Base-by-base conservation (phyloP, 345 rosid genomes). In the Citrus reticulata region DNA sequence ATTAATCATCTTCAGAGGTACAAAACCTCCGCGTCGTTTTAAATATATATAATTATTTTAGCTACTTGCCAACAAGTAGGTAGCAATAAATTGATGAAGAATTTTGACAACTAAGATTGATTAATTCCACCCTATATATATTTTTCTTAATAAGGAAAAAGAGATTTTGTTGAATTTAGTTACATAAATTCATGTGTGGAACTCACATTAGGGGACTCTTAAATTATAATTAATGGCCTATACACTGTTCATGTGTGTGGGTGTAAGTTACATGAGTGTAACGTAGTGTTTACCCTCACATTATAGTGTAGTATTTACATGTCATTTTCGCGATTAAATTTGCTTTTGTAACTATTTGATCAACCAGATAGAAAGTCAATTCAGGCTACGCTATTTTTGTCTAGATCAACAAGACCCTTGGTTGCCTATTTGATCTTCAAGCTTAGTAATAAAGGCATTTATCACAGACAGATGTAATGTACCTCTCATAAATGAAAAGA, bases 241-340 rank as follows among this genome's bases (percentile, higher is more conserved):
- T 0, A 0, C 0, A 32, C 0, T 32, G 0, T 32, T 32, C 0
- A 32, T 32, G 34, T 32, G 5, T 0, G 0, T 32, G 5, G 0
- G 0, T 32, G 0, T 32, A 32, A 0, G 34, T 32, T 32, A 3
- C 0, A 3, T 32, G 0, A 32, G 3, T 29, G 0, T 30, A 30
- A 30, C 0, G 2, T 2, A 2, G 30, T 2, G 30, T 29, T 29
- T 29, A 29, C 30, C 30, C 49, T 10, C 1, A 10, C 49, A 42
- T 9, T 42, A 10, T 42, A 3, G 49, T 10, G 10, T 3, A 42
- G 1, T 42, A 42, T 46, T 46, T 46, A 5, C 16, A 11, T 17
- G 30, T 61, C 34, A 61, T 27, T 61, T 61, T 27, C 34, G 16
- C 65, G 6, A 10, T 11, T 25, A 61, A 61, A 27, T 27, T 61